phyloP scores from a whole-genome alignment of 73 alveolate genomes.

The Stentor roeselii region DNA sequence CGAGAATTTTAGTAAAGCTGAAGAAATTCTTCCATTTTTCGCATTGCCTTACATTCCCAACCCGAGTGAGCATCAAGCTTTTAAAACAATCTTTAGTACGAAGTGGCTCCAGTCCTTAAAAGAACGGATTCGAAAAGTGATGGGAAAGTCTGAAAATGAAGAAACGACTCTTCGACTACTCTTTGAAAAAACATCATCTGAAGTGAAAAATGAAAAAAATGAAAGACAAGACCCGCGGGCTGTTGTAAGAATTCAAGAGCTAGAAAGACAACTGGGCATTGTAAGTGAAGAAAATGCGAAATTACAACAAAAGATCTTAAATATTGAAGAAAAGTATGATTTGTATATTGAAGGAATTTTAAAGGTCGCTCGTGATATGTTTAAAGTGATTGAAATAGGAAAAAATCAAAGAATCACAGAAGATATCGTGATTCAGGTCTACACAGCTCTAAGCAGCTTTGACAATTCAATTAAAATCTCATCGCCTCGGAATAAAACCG shows the following conservation, averaged over 20 bases:
- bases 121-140: background rate
- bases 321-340: background rate
- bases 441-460: background rate
- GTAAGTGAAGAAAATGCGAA: background rate
- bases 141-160: background rate
- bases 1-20: slow-evolving; percentile 76
- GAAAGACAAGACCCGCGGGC: background rate
- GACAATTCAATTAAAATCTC: no score
- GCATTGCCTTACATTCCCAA: slow-evolving; percentile 94
- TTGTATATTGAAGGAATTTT: background rate
- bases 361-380: background rate
- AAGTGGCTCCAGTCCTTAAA: slow-evolving; percentile 84
- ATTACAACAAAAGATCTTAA: background rate
- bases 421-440: background rate
- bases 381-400: background rate
- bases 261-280: background rate
- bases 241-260: background rate
- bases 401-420: background rate
- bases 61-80: slow-evolving; percentile 83
- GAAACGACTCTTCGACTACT: background rate
- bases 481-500: no score
- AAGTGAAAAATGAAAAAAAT: no score
- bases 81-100: slow-evolving; percentile 72
- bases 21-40: slow-evolving; percentile 89
- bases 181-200: background rate